These are phyloP conservation scores for Colletotrichum chlorophyti DNA, from an alignment of 2,329 filamentous ascomycete genomes.

Conservation along the genomic window DNA sequence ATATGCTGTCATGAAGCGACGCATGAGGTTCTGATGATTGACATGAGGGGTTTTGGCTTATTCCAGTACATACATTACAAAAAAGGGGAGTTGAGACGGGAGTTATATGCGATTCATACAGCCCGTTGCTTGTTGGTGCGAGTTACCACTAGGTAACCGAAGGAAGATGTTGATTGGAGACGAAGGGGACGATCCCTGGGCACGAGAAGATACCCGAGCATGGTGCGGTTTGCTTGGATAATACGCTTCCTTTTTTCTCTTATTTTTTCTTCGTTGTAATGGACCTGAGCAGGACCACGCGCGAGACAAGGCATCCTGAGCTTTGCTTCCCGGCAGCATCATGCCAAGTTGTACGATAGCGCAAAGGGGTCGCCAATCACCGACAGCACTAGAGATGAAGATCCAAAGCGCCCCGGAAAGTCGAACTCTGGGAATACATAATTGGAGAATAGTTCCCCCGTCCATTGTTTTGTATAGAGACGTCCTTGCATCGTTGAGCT, in stretches of 20 bases:
- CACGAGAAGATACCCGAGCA: constrained; percentile 25
- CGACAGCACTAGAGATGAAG: constrained; percentile 1
- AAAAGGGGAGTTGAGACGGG: constrained; percentile 7
- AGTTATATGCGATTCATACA: constrained; percentile 5
- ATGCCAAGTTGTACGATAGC: constrained; percentile 22
- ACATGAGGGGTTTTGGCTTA: constrained; percentile 4
- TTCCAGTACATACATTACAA: constrained; percentile 20
- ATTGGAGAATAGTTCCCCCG: not conserved
- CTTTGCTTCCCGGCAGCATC: constrained; percentile 9
- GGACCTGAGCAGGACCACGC: constrained; percentile 8
- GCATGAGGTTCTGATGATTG: not conserved
- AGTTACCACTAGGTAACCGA: not conserved
- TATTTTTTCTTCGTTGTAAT: constrained; percentile 16
- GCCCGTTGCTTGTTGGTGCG: not conserved
- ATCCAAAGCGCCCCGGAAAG: not conserved
- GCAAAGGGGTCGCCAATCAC: constrained; percentile 1
- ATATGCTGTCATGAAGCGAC: constrained; percentile 36
- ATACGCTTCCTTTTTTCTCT: constrained; percentile 18
- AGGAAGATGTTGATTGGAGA: not conserved
- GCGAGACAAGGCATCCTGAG: constrained; percentile 23
- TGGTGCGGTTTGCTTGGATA: constrained; percentile 27
- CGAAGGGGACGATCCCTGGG: not conserved
- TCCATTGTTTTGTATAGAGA: not conserved
- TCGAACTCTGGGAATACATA: not conserved
- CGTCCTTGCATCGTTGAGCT: too few relatives aligned